Evolutionary conservation across 2,329 filamentous ascomycete genomes (phyloP), one percentile per base, ranked within the genome.

Genomic region (Magnaporthales sp.): DNA sequence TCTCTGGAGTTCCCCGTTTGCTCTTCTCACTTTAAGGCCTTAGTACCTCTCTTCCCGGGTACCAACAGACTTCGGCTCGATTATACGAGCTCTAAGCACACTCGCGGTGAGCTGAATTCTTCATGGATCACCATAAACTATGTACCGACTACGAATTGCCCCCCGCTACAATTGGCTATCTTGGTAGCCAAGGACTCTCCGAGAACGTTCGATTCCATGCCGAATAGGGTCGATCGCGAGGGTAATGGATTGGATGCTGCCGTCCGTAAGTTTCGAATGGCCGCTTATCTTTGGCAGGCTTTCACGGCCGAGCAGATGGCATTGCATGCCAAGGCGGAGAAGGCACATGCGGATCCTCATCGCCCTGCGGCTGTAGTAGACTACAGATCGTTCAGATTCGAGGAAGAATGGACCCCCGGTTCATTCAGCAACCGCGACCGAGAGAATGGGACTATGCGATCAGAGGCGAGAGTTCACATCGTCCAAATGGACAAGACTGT

Each of bases 241-340:
- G 93, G 92, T 22, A 96, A 97, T 76, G 85, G 84, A 1, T 75
- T 98, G 46, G 89, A 93, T 11, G 87, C 86, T 8, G 95, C 95
- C 0, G 84, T 96, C 65, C 87, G 86, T 73, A 99, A 99, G 75
- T 97, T 95, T 75, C 87, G 93, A 69, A 97, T 96, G 91, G 90
- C 93, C 22, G 94, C 92, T 27, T 97, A 98, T 75, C 82, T 98
- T 15, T 98, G 95, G 93, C 95, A 99, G 76, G 92, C 93, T 8
- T 98, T 96, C 73, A 98, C 94, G 0, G 92, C 92, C 7, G 95
- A 99, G 76, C 93, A 98, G 75, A 98, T 98, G 94, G 90, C 87
- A 76, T 89, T 92, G 69, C 91, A 97, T 75, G 63, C 38, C 63
- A 54, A 30, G 46, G 63, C 38, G 32, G 63, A 64, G 26, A 64